Conservation (phyloP, 2,329 filamentous ascomycete genomes). For the Colletotrichum sidae region DNA sequence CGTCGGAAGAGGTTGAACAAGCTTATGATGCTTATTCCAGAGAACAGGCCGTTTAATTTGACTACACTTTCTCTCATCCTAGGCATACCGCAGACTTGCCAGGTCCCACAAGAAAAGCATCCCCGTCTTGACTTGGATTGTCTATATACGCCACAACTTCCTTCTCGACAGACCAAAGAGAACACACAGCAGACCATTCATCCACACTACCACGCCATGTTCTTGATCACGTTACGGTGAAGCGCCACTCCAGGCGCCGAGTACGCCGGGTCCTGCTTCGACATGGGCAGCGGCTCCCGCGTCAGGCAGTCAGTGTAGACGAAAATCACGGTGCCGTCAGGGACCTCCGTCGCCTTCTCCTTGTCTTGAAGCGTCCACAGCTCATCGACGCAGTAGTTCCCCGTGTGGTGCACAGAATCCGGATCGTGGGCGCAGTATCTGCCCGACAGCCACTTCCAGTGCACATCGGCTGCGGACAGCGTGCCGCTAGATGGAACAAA, state of each 20-base stretch:
- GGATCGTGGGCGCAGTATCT: not conserved
- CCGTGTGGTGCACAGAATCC: not conserved
- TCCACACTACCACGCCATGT: not conserved
- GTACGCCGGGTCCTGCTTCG: conserved; percentile 37
- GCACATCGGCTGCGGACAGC: conserved; percentile 9
- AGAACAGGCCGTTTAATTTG: not conserved
- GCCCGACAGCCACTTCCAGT: not conserved
- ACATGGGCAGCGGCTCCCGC: conserved; percentile 35
- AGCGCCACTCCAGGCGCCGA: conserved; percentile 34
- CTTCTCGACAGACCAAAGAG: no score
- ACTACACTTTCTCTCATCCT: no score
- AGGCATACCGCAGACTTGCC: no score
- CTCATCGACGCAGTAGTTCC: conserved; percentile 17
- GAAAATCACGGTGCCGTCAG: conserved; percentile 34
- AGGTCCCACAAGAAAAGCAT: no score
- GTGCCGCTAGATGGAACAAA: conserved; percentile 6
- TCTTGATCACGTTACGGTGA: not conserved
- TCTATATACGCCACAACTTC: no score
- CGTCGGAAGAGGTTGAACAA: no score
- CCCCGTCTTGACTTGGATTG: no score
- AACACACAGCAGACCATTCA: no score
- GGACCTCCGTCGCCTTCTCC: not conserved
- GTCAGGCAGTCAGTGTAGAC: conserved; percentile 39
- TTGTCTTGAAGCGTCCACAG: conserved; percentile 14
- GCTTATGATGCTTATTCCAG: no score